phyloP scores from a whole-genome alignment of 305 asterid genomes.

The Ilex paraguariensis region DNA sequence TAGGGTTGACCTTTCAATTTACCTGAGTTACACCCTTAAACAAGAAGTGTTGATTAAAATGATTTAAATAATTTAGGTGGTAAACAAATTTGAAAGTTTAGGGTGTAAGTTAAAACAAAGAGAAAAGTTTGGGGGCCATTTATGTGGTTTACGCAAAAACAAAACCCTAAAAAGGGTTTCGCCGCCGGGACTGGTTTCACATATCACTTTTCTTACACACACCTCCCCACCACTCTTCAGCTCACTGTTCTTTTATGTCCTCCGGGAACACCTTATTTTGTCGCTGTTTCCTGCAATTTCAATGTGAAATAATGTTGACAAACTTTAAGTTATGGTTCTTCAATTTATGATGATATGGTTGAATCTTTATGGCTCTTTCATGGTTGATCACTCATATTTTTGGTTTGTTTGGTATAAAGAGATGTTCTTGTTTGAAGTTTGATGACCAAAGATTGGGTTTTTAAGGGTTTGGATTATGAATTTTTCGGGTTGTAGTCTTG shows the following conservation, averaged over 20 bases:
- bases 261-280: constrained; percentile 4
- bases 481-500: constrained; percentile 15
- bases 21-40: too few relatives aligned
- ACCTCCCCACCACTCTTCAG: constrained; percentile 14
- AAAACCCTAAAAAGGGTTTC: constrained; percentile 71
- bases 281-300: constrained; percentile 11
- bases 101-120: too few relatives aligned
- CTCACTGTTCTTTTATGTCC: constrained; percentile 10
- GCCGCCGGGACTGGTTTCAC: constrained; percentile 66
- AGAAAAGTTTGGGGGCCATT: too few relatives aligned
- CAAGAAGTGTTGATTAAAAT: too few relatives aligned
- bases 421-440: too few relatives aligned
- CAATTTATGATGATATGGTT: constrained; percentile 8
- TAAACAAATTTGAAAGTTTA: too few relatives aligned
- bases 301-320: constrained; percentile 22
- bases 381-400: constrained; percentile 35
- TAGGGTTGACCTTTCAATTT: too few relatives aligned
- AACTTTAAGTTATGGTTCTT: constrained; percentile 13
- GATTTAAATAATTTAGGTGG: too few relatives aligned
- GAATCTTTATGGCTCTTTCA: constrained; percentile 5
- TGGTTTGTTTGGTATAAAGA: neutral
- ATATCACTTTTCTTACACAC: constrained; percentile 10
- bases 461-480: constrained; percentile 24
- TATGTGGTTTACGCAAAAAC: neutral
- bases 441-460: constrained; percentile 2